Base-by-base conservation (phyloP, 2,329 filamentous ascomycete genomes). In the Microcyclosporella mali region DNA sequence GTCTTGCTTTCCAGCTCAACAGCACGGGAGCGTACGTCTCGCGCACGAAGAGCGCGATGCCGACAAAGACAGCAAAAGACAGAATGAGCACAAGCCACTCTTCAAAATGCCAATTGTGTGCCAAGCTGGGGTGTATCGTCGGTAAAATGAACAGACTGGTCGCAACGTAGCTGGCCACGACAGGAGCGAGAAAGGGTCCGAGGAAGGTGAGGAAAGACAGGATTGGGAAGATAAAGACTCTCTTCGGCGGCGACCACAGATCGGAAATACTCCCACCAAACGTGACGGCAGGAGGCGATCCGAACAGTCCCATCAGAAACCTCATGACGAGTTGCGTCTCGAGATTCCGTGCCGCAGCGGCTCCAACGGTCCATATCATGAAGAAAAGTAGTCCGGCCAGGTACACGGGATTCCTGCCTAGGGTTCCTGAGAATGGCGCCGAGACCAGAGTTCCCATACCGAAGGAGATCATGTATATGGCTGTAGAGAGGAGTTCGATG, bases 11-110 rank as follows among this genome's bases (percentile, higher is more conserved):
- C 54, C 55, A 65, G 12, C 50, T 46, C 12, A 65, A 45, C 1
- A 66, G 43, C 1, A 60, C 50, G 0, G 70, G 71, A 1, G 66
- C 57, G 47, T 71, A 75, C 0, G 72, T 77, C 57, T 77, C 73
- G 0, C 70, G 73, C 7, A 71, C 59, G 42, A 70, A 68, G 6
- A 72, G 50, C 1, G 72, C 43, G 1, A 57, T 43, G 7, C 53
- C 25, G 8, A 46, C 8, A 17, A 35, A 30, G n/a, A 43, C 12
- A 15, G 28, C 16, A 2, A 40, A 37, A 10, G 37, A 41, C 18
- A 59, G 33, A 2, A 57, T 50, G 4, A 58, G 46, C 3, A 37
- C 55, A 8, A 56, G 59, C 71, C 71, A 74, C 36, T 35, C 9
- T 48, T 30, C 28, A 36, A 55, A 19, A 41, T 46, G 30, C 33